Evolutionary conservation across 163 green algal genomes (phyloP), one percentile per base, ranked within the genome.

Genomic region (Scenedesmus sp.): DNA sequence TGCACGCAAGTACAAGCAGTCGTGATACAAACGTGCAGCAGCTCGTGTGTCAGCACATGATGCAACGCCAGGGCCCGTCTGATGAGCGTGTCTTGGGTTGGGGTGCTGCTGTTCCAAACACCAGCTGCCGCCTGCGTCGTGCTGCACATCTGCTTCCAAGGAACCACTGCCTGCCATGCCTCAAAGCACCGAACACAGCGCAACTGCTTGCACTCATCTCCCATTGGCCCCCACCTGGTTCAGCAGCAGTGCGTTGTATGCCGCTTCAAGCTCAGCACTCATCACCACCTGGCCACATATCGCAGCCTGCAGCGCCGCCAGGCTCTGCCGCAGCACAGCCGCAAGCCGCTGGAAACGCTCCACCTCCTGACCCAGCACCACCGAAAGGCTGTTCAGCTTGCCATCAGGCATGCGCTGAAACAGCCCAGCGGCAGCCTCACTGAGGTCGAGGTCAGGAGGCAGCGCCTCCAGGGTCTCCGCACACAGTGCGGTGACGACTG

Each of bases 241-340:
- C 91, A 95, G 96, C 49, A 98, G 93, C 89, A 98, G 94, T 82
- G 85, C 91, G 59, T 94, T 94, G 93, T 96, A 96, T 92, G 98
- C 96, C 18, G 80, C 86, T 92, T 98, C 97, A 53, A 98, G 93
- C 85, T 98, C 96, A 24, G 83, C 91, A 83, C 93, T 97, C 97
- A 98, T 98, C 13, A 98, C 96, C 78, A 98, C 96, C 91, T 97
- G 70, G 24, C 96, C 96, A 81, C 96, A 94, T 89, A 98, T 97
- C 1, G 96, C 96, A 86, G 95, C 96, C 92, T 98, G 94, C 51
- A 98, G 95, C 92, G 97, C 94, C 46, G 13, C 68, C 53, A 98
- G 92, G 73, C 93, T 96, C 35, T 33, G 61, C 1, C 61, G 61
- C 33, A 92, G 44, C 40, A 65, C 88, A 56, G n/a, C 81, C 26